Conservation (phyloP, 169 alveolate species). For the Plasmodium ovale region DNA sequence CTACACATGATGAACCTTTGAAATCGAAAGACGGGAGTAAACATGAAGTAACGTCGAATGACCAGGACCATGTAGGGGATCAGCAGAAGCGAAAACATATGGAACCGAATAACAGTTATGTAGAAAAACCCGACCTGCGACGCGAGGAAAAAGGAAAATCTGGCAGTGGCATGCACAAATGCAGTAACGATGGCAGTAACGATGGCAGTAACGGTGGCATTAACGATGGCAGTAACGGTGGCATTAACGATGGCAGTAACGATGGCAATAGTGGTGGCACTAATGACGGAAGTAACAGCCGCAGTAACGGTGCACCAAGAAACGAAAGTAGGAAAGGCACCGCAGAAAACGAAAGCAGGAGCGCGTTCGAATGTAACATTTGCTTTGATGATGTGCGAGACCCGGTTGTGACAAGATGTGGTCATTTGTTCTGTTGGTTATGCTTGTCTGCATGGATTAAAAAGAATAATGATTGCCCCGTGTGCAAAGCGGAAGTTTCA, state of each 20-base stretch:
- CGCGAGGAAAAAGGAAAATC: too few relatives aligned
- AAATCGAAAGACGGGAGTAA: too few relatives aligned
- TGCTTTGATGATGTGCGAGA: conserved; percentile 97
- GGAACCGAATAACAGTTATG: too few relatives aligned
- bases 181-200: not conserved
- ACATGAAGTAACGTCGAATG: too few relatives aligned
- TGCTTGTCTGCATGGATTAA: conserved; percentile 95
- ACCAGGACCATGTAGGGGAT: too few relatives aligned
- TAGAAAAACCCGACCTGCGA: too few relatives aligned
- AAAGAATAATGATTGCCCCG: conserved; percentile 94
- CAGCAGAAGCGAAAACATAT: too few relatives aligned
- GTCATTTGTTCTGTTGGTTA: conserved; percentile 97
- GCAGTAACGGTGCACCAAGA: not conserved
- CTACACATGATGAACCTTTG: too few relatives aligned
- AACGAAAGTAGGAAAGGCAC: conserved; percentile 3
- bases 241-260: not conserved
- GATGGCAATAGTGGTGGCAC: not conserved
- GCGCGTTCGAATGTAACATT: conserved; percentile 95
- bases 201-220: not conserved
- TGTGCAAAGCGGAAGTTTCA: conserved; percentile 95
- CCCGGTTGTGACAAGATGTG: conserved; percentile 98
- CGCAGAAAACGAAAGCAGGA: conserved; percentile 53
- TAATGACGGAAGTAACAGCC: not conserved
- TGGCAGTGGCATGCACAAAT: too few relatives aligned
- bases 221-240: not conserved